phyloP scores from a whole-genome alignment of 2,329 filamentous ascomycete genomes.

The Neurospora crassa region DNA sequence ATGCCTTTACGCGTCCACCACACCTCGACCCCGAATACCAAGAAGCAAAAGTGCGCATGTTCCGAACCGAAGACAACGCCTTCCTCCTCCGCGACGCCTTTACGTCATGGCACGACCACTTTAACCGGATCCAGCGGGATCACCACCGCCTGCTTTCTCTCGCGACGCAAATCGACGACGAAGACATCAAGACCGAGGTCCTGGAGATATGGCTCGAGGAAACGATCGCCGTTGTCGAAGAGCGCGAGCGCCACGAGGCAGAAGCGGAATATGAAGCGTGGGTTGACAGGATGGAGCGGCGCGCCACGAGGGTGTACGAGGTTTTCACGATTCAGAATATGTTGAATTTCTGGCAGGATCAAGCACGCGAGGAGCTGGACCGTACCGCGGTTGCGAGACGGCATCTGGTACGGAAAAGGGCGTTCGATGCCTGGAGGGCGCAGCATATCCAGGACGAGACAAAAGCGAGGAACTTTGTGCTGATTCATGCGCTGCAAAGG shows the following conservation, averaged over 20 bases:
- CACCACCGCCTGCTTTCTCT: conserved; percentile 3
- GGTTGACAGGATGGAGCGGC: conserved; percentile 38
- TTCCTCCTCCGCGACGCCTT: conserved; percentile 8
- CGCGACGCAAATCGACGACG: conserved; percentile 14
- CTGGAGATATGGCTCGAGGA: conserved; percentile 17
- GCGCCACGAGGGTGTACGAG: conserved; percentile 54
- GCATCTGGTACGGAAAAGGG: conserved; percentile 59
- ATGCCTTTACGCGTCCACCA: conserved; percentile 8
- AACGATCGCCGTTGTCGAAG: conserved; percentile 3
- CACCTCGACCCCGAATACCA: conserved; percentile 15
- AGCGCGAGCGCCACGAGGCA: conserved; percentile 8
- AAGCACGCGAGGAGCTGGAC: conserved; percentile 53
- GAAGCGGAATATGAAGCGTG: conserved; percentile 20
- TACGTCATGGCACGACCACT: conserved; percentile 8
- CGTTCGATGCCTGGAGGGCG: conserved; percentile 60
- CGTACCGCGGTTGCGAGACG: conserved; percentile 58
- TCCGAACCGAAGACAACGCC: conserved; percentile 7
- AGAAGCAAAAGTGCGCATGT: conserved; percentile 13
- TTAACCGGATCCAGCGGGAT: conserved; percentile 2
- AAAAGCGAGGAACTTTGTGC: conserved; percentile 32
- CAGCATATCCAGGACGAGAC: conserved; percentile 52
- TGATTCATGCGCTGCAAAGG: conserved; percentile 18
- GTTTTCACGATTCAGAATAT: conserved; percentile 55
- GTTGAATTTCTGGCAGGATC: conserved; percentile 60
- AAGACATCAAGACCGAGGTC: conserved; percentile 14